These are phyloP conservation scores for Penicillium coprophilum DNA, from an alignment of 495 filamentous ascomycete genomes.

Conservation along the genomic window DNA sequence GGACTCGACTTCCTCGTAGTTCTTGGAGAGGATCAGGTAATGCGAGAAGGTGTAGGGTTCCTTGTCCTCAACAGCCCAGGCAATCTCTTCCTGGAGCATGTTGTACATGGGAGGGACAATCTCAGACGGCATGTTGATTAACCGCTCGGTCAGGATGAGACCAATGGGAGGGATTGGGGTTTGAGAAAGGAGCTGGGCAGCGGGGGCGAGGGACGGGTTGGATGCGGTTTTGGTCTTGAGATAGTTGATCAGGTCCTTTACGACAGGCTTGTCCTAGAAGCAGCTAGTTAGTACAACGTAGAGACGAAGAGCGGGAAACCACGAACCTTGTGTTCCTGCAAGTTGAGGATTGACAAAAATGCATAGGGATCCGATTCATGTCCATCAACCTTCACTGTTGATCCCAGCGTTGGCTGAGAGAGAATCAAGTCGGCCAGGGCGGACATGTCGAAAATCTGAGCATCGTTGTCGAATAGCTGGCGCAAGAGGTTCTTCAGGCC, in stretches of 20 bases:
- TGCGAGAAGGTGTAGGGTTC: conserved; percentile 93
- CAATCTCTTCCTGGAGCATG: conserved; percentile 91
- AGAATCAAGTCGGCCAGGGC: conserved; percentile 84
- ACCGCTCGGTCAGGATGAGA: conserved; percentile 81
- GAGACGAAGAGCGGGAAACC: not conserved
- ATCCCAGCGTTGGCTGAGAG: conserved; percentile 83
- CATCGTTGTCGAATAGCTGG: conserved; percentile 91
- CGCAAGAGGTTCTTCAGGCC: conserved; percentile 87
- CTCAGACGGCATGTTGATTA: conserved; percentile 94
- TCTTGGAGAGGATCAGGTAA: conserved; percentile 87
- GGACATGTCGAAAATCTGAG: conserved; percentile 80
- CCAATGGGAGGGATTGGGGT: conserved; percentile 62
- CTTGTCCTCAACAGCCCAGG: conserved; percentile 83
- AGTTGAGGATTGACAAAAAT: conserved; percentile 85
- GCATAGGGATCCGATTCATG: conserved; percentile 94
- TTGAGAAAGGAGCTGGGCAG: conserved; percentile 56
- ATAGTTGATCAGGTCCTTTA: conserved; percentile 70
- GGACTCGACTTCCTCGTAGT: conserved; percentile 83
- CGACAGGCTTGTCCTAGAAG: conserved; percentile 62
- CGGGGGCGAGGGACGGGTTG: conserved; percentile 51
- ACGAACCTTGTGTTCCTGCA: conserved; percentile 68
- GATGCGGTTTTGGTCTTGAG: conserved; percentile 58
- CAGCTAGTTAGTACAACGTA: conserved; percentile 10
- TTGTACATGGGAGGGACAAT: conserved; percentile 93
- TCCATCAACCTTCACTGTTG: conserved; percentile 92